phyloP scores from a whole-genome alignment of 495 filamentous ascomycete genomes.

The Penicillium daleae region DNA sequence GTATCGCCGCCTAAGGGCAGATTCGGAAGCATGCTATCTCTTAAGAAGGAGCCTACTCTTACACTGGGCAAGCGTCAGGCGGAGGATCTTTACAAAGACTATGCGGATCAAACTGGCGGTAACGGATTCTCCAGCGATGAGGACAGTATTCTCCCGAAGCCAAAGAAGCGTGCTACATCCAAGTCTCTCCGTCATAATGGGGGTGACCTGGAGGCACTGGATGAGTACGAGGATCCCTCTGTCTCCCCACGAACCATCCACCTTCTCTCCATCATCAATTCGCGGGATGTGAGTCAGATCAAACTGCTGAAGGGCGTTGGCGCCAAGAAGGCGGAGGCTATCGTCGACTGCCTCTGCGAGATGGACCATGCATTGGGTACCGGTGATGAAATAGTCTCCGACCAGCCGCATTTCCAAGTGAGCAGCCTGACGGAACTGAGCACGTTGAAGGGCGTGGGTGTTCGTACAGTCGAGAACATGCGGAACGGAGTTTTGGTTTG shows the following conservation, averaged over 20 bases:
- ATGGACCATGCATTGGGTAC: slow-evolving; percentile 40
- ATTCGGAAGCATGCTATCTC: slow-evolving; percentile 46
- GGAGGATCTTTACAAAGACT: slow-evolving; percentile 38
- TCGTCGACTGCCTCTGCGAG: slow-evolving; percentile 56
- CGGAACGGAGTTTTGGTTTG: slow-evolving; percentile 49
- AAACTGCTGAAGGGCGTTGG: slow-evolving; percentile 68
- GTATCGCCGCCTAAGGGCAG: slow-evolving; percentile 31
- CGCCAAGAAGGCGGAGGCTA: slow-evolving; percentile 57
- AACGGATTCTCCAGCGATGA: slow-evolving; percentile 34
- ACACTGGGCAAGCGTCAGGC: slow-evolving; percentile 39
- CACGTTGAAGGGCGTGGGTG: slow-evolving; percentile 54
- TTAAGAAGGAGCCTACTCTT: slow-evolving; percentile 39
- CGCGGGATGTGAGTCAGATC: slow-evolving; percentile 69
- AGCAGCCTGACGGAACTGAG: slow-evolving; percentile 50
- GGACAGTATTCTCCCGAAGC: slow-evolving; percentile 36
- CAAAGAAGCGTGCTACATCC: slow-evolving; percentile 46
- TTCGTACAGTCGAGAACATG: slow-evolving; percentile 60
- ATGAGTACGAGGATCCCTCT: slow-evolving; percentile 34
- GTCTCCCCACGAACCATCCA: slow-evolving; percentile 70
- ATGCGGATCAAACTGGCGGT: slow-evolving; percentile 35
- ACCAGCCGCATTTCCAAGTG: slow-evolving; percentile 41
- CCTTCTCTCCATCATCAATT: slow-evolving; percentile 85
- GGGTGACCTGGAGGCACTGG: slow-evolving; percentile 25
- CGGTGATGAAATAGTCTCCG: slow-evolving; percentile 21
- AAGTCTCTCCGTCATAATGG: slow-evolving; percentile 30